Percentiles rank a stretch among this genome's conserved stretches.
These are phyloP conservation scores for Glutinoglossum americanum DNA, from an alignment of 495 filamentous ascomycete genomes.

Conservation along the genomic window DNA sequence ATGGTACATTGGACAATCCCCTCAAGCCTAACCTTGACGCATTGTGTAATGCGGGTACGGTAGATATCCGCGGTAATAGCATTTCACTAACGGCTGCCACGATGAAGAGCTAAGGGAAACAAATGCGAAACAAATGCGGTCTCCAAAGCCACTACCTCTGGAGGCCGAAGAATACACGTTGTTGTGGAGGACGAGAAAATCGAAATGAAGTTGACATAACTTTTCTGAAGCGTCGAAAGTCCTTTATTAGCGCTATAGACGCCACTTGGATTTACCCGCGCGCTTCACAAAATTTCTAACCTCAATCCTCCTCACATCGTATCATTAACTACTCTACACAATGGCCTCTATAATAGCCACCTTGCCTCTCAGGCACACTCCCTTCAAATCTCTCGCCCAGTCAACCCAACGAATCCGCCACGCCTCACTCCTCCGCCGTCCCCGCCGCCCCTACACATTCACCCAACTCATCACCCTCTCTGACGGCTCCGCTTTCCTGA, in stretches of 20 bases:
- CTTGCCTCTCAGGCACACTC: not conserved
- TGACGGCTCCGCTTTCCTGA: constrained; percentile 74
- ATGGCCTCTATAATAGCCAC: not conserved
- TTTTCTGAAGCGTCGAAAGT: too few species aligned
- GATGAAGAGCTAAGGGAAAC: not conserved
- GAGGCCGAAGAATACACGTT: not conserved
- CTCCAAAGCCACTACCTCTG: not conserved
- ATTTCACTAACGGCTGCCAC: not conserved
- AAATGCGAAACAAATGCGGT: not conserved
- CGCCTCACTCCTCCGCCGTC: constrained; percentile 73
- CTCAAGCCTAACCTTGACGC: not conserved
- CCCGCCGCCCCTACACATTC: constrained; percentile 82
- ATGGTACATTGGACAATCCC: not conserved
- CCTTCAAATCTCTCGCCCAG: constrained; percentile 15
- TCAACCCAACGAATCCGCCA: constrained; percentile 40
- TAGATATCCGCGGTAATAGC: not conserved
- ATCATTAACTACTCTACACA: not conserved
- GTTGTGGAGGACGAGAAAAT: too few species aligned
- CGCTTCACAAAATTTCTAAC: not conserved
- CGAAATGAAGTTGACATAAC: too few species aligned
- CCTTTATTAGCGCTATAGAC: too few species aligned
- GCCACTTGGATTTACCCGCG: too few species aligned
- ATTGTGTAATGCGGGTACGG: not conserved
- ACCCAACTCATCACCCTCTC: constrained; percentile 85
- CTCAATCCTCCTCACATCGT: not conserved